These are phyloP conservation scores for Rhizophora apiculata DNA, from an alignment of 345 rosid species.

Conservation along the genomic window DNA sequence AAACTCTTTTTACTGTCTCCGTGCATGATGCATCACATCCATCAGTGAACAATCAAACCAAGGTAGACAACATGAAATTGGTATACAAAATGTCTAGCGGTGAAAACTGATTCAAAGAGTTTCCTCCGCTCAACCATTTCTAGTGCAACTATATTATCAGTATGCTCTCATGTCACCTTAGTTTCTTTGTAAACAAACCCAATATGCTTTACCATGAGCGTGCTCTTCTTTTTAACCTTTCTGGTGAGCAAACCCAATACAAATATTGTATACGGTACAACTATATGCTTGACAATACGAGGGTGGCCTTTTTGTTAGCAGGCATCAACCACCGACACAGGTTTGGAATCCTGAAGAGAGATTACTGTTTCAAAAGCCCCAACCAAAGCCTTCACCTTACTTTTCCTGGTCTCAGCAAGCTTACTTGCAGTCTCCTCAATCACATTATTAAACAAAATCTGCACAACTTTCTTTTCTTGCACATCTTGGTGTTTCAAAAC, in stretches of 20 bases:
- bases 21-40: too few relatives aligned
- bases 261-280: too few relatives aligned
- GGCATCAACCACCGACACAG: background rate
- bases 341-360: conserved; percentile 22
- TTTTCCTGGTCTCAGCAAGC: conserved; percentile 22
- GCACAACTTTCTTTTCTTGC: conserved; percentile 14
- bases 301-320: background rate
- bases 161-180: too few relatives aligned
- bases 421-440: conserved; percentile 31
- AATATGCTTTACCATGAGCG: too few relatives aligned
- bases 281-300: background rate
- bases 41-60: too few relatives aligned
- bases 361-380: conserved; percentile 33
- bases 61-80: too few relatives aligned
- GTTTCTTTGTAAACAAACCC: too few relatives aligned
- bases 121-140: background rate
- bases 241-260: too few relatives aligned
- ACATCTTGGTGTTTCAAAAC: conserved; percentile 14
- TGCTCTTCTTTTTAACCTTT: too few relatives aligned
- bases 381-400: conserved; percentile 30
- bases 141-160: background rate
- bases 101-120: background rate
- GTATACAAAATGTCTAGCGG: too few relatives aligned
- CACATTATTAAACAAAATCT: conserved; percentile 20
- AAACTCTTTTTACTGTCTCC: too few relatives aligned